A percentile compares a stretch with the other conserved stretches of the same genome.
These are phyloP conservation scores for Venturia aucupariae DNA, from an alignment of 2,329 filamentous ascomycete genomes.

Conservation along the genomic window DNA sequence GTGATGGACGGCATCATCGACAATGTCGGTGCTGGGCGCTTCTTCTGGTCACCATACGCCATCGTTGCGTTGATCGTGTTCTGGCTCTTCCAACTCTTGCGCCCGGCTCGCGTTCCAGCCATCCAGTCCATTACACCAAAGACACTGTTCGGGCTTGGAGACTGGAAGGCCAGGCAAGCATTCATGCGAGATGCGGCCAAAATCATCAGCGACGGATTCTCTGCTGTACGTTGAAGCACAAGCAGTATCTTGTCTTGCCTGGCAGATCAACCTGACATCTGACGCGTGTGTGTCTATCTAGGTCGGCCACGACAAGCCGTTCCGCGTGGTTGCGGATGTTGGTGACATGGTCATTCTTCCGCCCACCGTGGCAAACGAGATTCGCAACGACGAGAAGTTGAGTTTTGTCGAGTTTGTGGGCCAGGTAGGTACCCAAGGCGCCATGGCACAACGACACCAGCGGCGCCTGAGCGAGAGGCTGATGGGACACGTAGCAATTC, in stretches of 20 bases:
- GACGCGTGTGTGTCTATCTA: neutral
- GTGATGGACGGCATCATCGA: neutral
- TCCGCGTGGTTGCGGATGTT: neutral
- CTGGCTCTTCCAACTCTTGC: neutral
- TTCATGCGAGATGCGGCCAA: neutral
- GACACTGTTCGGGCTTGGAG: neutral
- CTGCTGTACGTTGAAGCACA: neutral
- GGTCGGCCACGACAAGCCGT: conserved; percentile 5
- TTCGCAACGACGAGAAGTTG: neutral
- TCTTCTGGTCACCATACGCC: neutral
- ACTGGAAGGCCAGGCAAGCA: conserved; percentile 1
- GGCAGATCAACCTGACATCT: neutral
- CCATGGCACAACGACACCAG: too few species aligned
- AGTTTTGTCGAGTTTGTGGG: conserved; percentile 8
- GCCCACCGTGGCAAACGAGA: neutral
- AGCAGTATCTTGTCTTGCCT: too few species aligned
- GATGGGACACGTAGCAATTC: neutral
- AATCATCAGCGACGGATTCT: neutral
- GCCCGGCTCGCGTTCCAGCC: neutral
- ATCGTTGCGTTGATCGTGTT: neutral
- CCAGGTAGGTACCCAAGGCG: neutral
- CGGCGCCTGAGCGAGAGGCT: neutral
- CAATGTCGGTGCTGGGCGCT: neutral
- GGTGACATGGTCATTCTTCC: conserved; percentile 6
- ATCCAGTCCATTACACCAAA: conserved; percentile 3